Percentiles rank a stretch among this genome's conserved stretches.
These are phyloP conservation scores for Phycomyces blakesleeanus DNA, from an alignment of 192 early-diverging fungal species.

Conservation along the genomic window DNA sequence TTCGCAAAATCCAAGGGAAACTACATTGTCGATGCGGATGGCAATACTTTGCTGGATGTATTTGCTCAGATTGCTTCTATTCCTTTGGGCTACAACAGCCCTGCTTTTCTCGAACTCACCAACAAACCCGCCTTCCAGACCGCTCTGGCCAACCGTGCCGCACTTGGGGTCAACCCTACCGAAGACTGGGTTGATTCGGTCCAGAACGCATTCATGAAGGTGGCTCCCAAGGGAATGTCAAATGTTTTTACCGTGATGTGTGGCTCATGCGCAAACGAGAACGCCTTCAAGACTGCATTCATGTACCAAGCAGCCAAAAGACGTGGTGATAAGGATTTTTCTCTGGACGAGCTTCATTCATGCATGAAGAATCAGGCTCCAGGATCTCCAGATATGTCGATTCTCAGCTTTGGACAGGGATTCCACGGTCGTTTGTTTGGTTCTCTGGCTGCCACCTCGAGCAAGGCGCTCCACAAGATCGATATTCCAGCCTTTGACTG, in stretches of 20 bases:
- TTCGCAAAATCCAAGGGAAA: conserved; percentile 64
- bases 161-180: conserved; percentile 63
- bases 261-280: conserved; percentile 73
- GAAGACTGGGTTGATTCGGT: conserved; percentile 57
- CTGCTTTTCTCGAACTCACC: conserved; percentile 48
- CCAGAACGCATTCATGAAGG: conserved; percentile 61
- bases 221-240: conserved; percentile 60
- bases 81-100: conserved; percentile 71
- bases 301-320: conserved; percentile 56
- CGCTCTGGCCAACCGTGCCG: conserved; percentile 62
- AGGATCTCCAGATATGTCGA: conserved; percentile 60
- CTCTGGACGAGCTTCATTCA: conserved; percentile 39
- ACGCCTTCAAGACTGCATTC: conserved; percentile 72
- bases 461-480: conserved; percentile 70
- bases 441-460: conserved; percentile 59
- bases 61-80: conserved; percentile 74
- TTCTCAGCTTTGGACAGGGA: conserved; percentile 58
- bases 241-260: conserved; percentile 72
- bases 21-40: conserved; percentile 71
- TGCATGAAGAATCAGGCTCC: conserved; percentile 66
- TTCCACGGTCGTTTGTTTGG: conserved; percentile 75
- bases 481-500: conserved; percentile 72
- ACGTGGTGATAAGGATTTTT: conserved; percentile 41
- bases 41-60: conserved; percentile 65
- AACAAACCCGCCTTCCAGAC: conserved; percentile 54